Percentiles rank a stretch among this genome's conserved stretches.
Conservation (phyloP, 1,284 basidiomycete species). For the Tilletia setariae region DNA sequence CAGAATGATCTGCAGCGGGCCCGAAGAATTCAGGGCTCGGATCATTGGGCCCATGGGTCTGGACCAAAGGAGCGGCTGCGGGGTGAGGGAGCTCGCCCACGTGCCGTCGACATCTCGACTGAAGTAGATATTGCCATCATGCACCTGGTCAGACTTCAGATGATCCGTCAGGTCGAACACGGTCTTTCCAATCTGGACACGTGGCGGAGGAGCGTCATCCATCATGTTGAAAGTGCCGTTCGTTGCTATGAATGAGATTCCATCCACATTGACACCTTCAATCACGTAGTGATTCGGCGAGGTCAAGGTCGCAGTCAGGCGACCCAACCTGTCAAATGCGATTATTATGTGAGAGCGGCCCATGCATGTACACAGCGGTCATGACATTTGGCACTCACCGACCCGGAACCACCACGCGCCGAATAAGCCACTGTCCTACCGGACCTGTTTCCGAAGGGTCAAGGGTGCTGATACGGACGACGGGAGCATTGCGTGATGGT, state of each 20-base stretch:
- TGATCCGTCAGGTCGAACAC: background rate
- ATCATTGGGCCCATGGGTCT: slow-evolving; percentile 29
- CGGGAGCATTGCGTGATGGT: slow-evolving; percentile 59
- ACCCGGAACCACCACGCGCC: background rate
- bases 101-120: background rate
- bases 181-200: background rate
- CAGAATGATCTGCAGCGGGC: slow-evolving; percentile 28
- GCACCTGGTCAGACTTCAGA: background rate
- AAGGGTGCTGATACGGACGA: no score
- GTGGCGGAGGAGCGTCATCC: no score
- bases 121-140: background rate
- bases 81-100: background rate
- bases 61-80: background rate
- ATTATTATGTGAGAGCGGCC: background rate
- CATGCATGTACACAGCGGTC: background rate
- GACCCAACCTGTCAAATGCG: slow-evolving; percentile 57
- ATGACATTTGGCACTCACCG: background rate
- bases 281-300: slow-evolving; percentile 21
- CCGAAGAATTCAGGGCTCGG: slow-evolving; percentile 25
- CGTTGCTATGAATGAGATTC: background rate
- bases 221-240: background rate
- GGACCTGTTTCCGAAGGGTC: slow-evolving; percentile 66
- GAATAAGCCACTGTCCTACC: slow-evolving; percentile 66
- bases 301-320: slow-evolving; percentile 50
- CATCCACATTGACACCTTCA: slow-evolving; percentile 18